These are phyloP conservation scores for Debaryomyces psychrophilus DNA, from an alignment of 1,139 yeast genomes.

Conservation along the genomic window DNA sequence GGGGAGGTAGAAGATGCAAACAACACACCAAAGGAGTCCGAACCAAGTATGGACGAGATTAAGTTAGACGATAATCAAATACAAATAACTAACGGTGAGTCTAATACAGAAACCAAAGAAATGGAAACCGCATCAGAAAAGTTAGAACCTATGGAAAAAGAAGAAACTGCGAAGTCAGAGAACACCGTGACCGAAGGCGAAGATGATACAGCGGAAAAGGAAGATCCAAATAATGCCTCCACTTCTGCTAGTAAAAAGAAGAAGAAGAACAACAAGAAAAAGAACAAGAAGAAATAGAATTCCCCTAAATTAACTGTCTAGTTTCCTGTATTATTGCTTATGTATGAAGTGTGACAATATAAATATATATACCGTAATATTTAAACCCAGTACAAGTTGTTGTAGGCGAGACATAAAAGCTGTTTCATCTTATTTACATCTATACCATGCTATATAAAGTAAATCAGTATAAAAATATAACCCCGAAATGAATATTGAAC, in stretches of 20 bases:
- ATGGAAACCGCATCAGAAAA: slow-evolving; percentile 1
- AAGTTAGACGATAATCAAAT: slow-evolving; percentile 5
- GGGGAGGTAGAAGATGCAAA: slow-evolving; percentile 13
- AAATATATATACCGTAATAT: neutral
- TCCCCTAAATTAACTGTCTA: neutral
- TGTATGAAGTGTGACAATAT: neutral
- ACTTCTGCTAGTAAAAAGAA: slow-evolving; percentile 14
- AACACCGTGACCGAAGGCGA: slow-evolving; percentile 1
- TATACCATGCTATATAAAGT: slow-evolving; percentile 6
- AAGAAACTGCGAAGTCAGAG: slow-evolving; percentile 5
- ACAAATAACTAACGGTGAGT: neutral
- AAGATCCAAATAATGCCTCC: slow-evolving; percentile 3
- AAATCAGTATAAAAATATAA: slow-evolving; percentile 6
- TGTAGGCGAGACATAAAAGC: neutral
- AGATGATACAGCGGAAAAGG: slow-evolving; percentile 8
- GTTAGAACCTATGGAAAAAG: slow-evolving; percentile 10
- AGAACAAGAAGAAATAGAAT: slow-evolving; percentile 12
- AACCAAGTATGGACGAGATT: slow-evolving; percentile 15
- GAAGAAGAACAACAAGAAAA: slow-evolving; percentile 21
- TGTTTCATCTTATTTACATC: neutral
- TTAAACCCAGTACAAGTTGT: neutral
- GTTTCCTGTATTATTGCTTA: slow-evolving; percentile 1
- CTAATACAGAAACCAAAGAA: slow-evolving; percentile 14
- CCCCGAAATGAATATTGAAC: slow-evolving; percentile 10
- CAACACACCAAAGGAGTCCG: slow-evolving; percentile 18